Base-by-base conservation (phyloP, 208 protist species). In the Crithidia thermophila region DNA sequence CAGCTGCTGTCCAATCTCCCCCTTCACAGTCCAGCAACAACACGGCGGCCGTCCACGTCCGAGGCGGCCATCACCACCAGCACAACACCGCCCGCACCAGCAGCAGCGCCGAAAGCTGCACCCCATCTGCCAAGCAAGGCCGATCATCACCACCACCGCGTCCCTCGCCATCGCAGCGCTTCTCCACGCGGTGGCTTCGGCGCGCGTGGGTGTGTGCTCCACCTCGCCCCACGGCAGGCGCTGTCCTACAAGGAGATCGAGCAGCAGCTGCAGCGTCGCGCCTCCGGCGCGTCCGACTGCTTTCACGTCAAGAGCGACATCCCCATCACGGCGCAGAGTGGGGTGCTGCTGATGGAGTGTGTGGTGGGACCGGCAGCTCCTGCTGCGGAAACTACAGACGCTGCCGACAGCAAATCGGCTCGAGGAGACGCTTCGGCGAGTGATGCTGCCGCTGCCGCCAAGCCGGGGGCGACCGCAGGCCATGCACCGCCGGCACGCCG, bases 331-430 rank as follows among this genome's bases (percentile, higher is more conserved):
- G 76, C 74, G 23, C 64, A 75, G 52, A 62, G 53, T 27, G 88
- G 82, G 13, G 66, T 91, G 11, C 72, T 87, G 40, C 85, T 91
- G 64, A 83, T 91, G 71, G 87, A 94, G 69, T 78, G 75, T 14
- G 73, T 87, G 66, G 39, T 84, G 11, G 16, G 37, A 16, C 59
- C 56, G 20, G 56, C 11, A 23, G 36, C 23, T 39, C 27, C 27
- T 40, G 50, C 31, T 10, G 30, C 23, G 21, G 61, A 42, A 3
- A 40, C 8, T 20, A 66, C 40, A 25, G 8, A 21, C 57, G 3
- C 1, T 40, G 16, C 11, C 4, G 40, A 36, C 31, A 49, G 37
- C 31, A 3, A 9, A 34, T 8, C 33, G 30, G 1, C 5, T 4
- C 27, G 21, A 49, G 18, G 28, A 10, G 43, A 42, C 37, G 57